These are phyloP conservation scores for Penicillium crystallinum DNA, from an alignment of 495 filamentous ascomycete species.

Conservation along the genomic window DNA sequence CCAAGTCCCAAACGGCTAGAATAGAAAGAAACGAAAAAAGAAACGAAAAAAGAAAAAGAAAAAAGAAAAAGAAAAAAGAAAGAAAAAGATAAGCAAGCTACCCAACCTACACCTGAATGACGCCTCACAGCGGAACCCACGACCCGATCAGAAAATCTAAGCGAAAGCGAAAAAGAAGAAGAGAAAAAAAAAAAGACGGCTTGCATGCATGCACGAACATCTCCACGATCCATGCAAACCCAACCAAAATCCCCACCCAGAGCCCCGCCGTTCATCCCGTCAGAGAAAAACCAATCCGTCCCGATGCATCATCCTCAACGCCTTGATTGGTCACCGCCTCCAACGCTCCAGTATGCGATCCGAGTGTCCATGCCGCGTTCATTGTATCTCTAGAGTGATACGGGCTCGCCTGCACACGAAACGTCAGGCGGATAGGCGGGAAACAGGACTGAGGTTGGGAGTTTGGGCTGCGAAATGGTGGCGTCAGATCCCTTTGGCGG, in stretches of 20 bases:
- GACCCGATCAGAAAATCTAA: background rate
- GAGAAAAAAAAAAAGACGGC: background rate
- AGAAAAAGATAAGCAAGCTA: no score
- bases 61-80: no score
- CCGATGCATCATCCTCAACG: conserved; percentile 1
- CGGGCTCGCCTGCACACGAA: no score
- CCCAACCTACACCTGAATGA: background rate
- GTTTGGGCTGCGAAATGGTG: no score
- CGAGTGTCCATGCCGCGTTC: no score
- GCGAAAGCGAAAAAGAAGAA: background rate
- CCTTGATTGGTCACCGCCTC: conserved; percentile 11
- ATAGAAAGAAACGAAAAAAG: no score
- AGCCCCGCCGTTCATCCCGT: conserved; percentile 29
- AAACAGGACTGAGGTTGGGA: no score
- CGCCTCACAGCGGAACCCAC: background rate
- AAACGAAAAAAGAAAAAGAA: no score
- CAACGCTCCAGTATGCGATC: background rate
- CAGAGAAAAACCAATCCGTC: conserved; percentile 17
- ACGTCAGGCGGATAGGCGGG: background rate
- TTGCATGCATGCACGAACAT: conserved; percentile 15
- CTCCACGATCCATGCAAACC: conserved; percentile 10
- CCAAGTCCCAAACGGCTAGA: no score
- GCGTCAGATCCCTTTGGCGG: no score
- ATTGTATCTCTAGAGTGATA: no score
- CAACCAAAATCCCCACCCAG: background rate